Evolutionary conservation across 1,284 basidiomycete species (phyloP), one percentile per base, ranked within the genome.

Genomic region (Ganoderma multipileum): DNA sequence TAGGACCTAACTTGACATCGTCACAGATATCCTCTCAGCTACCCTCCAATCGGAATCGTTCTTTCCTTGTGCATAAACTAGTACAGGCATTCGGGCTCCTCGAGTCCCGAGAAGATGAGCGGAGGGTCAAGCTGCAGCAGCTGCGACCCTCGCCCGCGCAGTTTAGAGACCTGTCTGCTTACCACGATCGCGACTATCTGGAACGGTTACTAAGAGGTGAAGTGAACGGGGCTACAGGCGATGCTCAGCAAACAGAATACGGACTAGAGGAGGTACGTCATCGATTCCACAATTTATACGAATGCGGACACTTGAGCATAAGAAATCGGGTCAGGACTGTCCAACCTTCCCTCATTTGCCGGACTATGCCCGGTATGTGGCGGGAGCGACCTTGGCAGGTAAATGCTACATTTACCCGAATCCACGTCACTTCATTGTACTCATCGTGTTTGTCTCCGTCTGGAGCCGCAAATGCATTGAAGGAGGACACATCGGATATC

Each of bases 1-100:
- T n/a, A 9, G 12, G 26, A 41, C 54, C 14, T n/a, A n/a, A 26
- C 36, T 23, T 38, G 36, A 20, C 20, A 23, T 60, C 33, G 33
- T 8, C 28, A 12, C 63, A 68, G 62, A 36, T 84, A 66, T 92
- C 90, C 1, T 92, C 91, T 26, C 82, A 87, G 4, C 85, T 97
- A 0, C 96, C 96, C 0, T 94, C 94, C 1, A 97, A 98, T 78
- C 83, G 79, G 63, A 90, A 91, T 18, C 86, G 96, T n/a, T 96
- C 95, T 0, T 78, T 88, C 0, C 78, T 95, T 6, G 94, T 97
- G 1, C 95, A 98, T 76, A 87, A 89, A 1, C 84, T 97, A 14
- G 82, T 91, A 64, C 83, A 83, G 38, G 80, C 88, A 0, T 84
- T 91, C 52, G 88, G 86, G 0, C 81, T 95, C 1, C 80, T 93